A percentile compares a stretch with the other conserved stretches of the same genome.
These are phyloP conservation scores for Penicillium sp. DNA, from an alignment of 2,329 filamentous ascomycete species.

Conservation along the genomic window DNA sequence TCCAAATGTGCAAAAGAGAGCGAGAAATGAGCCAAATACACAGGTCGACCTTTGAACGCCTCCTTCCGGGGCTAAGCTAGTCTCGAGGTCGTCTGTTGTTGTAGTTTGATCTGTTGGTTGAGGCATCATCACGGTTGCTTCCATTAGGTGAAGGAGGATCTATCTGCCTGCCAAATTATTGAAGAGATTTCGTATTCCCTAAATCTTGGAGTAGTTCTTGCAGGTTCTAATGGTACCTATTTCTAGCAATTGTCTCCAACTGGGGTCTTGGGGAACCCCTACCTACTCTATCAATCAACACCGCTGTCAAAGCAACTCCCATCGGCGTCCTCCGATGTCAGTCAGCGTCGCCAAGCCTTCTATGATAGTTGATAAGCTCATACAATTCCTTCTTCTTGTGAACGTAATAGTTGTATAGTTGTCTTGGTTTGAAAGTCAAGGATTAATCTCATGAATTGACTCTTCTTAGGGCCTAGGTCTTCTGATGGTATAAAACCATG, in stretches of 20 bases:
- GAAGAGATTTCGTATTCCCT: background rate
- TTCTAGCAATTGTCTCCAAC: too few relatives aligned
- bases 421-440: too few relatives aligned
- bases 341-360: background rate
- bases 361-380: background rate
- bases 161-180: background rate
- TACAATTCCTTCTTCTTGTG: too few relatives aligned
- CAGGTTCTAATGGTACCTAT: background rate
- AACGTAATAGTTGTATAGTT: too few relatives aligned
- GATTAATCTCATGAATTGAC: too few relatives aligned
- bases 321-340: background rate
- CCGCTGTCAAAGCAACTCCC: background rate
- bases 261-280: background rate
- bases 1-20: constrained; percentile 17
- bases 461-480: too few relatives aligned
- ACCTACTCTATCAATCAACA: background rate
- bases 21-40: constrained; percentile 40
- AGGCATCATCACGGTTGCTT: background rate
- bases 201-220: background rate
- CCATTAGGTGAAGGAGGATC: background rate
- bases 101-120: background rate
- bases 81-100: background rate
- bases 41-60: constrained; percentile 50
- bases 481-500: too few relatives aligned
- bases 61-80: constrained; percentile 35